Evolutionary conservation across 2,329 filamentous ascomycete species (phyloP).

Genomic region (Ophiostoma ulmi): DNA sequence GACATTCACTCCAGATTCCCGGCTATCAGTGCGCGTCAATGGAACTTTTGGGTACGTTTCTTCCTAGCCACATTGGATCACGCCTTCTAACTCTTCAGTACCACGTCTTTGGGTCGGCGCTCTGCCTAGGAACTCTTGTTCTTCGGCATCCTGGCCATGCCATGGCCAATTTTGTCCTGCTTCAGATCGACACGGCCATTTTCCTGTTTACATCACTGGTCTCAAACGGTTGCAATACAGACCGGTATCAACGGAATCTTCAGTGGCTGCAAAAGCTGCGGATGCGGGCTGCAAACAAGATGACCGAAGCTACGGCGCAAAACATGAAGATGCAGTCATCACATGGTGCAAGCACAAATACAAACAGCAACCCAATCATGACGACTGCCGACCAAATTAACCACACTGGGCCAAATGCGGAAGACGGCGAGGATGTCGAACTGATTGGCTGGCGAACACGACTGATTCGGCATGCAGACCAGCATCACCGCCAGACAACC

Average conservation of each 20-base stretch:
- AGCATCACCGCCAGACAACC: slow-evolving; percentile 11
- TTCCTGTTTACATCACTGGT: neutral
- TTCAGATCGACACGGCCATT: slow-evolving; percentile 22
- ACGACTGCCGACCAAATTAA: neutral
- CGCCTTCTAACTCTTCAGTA: neutral
- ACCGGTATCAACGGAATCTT: neutral
- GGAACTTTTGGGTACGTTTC: slow-evolving; percentile 20
- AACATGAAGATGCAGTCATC: neutral
- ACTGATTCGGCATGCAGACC: slow-evolving; percentile 17
- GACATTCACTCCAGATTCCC: slow-evolving; percentile 20
- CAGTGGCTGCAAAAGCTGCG: neutral
- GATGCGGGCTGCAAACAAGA: neutral
- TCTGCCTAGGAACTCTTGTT: slow-evolving; percentile 23
- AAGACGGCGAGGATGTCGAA: slow-evolving; percentile 17
- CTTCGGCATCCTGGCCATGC: slow-evolving; percentile 16
- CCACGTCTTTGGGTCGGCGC: slow-evolving; percentile 19
- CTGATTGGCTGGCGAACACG: slow-evolving; percentile 23
- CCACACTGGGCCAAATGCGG: neutral
- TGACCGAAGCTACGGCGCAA: neutral
- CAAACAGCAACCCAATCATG: neutral
- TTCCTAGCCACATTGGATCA: neutral
- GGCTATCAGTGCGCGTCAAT: slow-evolving; percentile 19
- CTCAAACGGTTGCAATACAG: neutral
- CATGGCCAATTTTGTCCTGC: slow-evolving; percentile 20
- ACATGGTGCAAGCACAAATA: neutral